phyloP scores from a whole-genome alignment of 2,329 filamentous ascomycete genomes.

The Ceratocystis albifundus region DNA sequence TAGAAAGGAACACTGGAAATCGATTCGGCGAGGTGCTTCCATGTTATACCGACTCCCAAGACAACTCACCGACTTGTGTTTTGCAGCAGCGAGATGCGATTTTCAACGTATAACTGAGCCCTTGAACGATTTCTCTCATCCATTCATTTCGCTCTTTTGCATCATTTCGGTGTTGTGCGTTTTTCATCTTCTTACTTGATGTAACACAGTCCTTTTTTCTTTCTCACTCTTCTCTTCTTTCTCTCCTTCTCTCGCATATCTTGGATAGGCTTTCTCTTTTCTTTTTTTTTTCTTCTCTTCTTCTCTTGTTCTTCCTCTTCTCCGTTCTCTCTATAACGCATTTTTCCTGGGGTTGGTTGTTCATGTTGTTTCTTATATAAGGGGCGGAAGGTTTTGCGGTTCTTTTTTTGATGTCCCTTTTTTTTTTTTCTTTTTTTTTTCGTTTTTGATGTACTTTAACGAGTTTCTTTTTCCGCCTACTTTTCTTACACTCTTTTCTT shows the following conservation, averaged over 20 bases:
- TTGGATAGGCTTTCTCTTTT: neutral
- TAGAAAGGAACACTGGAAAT: neutral
- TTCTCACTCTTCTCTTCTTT: neutral
- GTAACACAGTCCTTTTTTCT: conserved; percentile 13
- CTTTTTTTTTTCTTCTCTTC: conserved; percentile 1
- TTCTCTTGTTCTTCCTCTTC: conserved; percentile 14
- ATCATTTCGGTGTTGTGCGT: conserved; percentile 6
- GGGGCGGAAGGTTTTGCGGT: conserved; percentile 21
- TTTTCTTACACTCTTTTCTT: neutral
- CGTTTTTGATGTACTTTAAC: neutral
- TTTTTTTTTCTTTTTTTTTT: neutral
- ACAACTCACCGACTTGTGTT: no score
- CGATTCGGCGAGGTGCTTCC: neutral
- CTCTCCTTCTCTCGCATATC: neutral
- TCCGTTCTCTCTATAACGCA: conserved; percentile 15
- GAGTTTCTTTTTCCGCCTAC: no score
- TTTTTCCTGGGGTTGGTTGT: conserved; percentile 14
- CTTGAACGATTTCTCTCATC: neutral
- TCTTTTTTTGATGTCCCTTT: conserved; percentile 17
- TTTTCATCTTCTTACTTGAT: conserved; percentile 5
- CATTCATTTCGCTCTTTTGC: conserved; percentile 13
- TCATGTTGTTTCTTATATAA: conserved; percentile 17
- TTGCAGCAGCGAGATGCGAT: no score
- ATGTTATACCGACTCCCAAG: no score
- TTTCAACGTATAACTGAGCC: no score